These are phyloP conservation scores for Aspergillus mulundensis DNA, from an alignment of 495 filamentous ascomycete species.

Conservation along the genomic window DNA sequence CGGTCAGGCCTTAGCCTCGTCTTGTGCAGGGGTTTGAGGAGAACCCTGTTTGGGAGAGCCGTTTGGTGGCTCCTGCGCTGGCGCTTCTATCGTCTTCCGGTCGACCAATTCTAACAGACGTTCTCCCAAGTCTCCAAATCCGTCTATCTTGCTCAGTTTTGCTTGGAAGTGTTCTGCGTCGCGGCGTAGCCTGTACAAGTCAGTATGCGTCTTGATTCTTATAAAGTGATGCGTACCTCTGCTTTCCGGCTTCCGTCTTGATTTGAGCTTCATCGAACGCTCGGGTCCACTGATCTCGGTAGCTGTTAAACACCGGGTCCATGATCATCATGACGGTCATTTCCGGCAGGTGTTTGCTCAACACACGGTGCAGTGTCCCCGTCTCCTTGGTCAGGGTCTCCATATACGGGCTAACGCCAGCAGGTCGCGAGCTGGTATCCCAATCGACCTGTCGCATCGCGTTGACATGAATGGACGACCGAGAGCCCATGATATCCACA, in stretches of 20 bases:
- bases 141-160: constrained; percentile 74
- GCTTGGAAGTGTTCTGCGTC: constrained; percentile 76
- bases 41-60: constrained; percentile 1
- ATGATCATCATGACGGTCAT: constrained; percentile 81
- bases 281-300: constrained; percentile 75
- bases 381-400: constrained; percentile 90
- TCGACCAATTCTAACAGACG: constrained; percentile 64
- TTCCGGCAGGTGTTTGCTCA: constrained; percentile 80
- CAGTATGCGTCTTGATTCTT: constrained; percentile 6
- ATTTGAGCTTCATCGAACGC: constrained; percentile 66
- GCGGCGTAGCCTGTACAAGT: constrained; percentile 62
- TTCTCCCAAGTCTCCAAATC: constrained; percentile 66
- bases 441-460: constrained; percentile 74
- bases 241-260: constrained; percentile 61
- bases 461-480: constrained; percentile 66
- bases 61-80: not conserved
- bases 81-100: constrained; percentile 44
- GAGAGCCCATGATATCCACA: constrained; percentile 88
- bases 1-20: not conserved
- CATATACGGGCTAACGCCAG: constrained; percentile 69
- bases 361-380: constrained; percentile 76
- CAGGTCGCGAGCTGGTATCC: constrained; percentile 47
- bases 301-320: constrained; percentile 81
- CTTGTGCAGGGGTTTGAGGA: constrained; percentile 2
- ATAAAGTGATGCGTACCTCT: constrained; percentile 54